Evolutionary conservation across 805 yeast genomes (phyloP).

Genomic region (Myxozyma neglecta): DNA sequence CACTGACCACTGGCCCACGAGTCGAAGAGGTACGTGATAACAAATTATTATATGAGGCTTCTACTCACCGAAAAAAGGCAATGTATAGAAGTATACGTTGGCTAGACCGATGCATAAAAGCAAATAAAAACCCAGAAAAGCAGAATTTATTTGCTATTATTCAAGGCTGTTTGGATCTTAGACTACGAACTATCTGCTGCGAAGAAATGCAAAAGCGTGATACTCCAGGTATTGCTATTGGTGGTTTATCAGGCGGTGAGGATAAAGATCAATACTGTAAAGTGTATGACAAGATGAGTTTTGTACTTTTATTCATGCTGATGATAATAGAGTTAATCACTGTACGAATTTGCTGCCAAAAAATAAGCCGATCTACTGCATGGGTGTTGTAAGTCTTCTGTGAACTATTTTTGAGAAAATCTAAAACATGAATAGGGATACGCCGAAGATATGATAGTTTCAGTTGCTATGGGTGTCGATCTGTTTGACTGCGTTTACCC

Average conservation of each 20-base stretch:
- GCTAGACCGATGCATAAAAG: slow-evolving; percentile 48
- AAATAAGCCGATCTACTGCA: slow-evolving; percentile 47
- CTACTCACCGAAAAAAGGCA: slow-evolving; percentile 34
- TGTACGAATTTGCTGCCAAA: slow-evolving; percentile 47
- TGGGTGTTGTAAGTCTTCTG: slow-evolving; percentile 42
- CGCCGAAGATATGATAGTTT: slow-evolving; percentile 49
- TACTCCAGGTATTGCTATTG: slow-evolving; percentile 51
- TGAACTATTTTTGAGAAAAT: neutral
- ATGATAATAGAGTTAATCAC: slow-evolving; percentile 36
- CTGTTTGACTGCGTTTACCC: slow-evolving; percentile 51
- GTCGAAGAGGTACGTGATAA: slow-evolving; percentile 40
- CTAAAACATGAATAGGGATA: slow-evolving; percentile 39
- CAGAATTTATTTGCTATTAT: slow-evolving; percentile 49
- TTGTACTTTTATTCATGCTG: neutral
- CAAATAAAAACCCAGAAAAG: slow-evolving; percentile 46
- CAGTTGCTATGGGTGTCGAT: slow-evolving; percentile 50
- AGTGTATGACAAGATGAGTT: slow-evolving; percentile 30
- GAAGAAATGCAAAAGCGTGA: slow-evolving; percentile 46
- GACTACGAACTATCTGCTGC: slow-evolving; percentile 44
- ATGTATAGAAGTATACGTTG: slow-evolving; percentile 48
- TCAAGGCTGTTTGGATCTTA: slow-evolving; percentile 49
- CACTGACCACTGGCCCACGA: slow-evolving; percentile 48
- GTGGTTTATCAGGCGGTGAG: slow-evolving; percentile 51
- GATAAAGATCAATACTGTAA: slow-evolving; percentile 45
- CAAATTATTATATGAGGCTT: neutral